Base-by-base conservation (phyloP, 2,329 filamentous ascomycete species). In the Colletotrichum lentis region DNA sequence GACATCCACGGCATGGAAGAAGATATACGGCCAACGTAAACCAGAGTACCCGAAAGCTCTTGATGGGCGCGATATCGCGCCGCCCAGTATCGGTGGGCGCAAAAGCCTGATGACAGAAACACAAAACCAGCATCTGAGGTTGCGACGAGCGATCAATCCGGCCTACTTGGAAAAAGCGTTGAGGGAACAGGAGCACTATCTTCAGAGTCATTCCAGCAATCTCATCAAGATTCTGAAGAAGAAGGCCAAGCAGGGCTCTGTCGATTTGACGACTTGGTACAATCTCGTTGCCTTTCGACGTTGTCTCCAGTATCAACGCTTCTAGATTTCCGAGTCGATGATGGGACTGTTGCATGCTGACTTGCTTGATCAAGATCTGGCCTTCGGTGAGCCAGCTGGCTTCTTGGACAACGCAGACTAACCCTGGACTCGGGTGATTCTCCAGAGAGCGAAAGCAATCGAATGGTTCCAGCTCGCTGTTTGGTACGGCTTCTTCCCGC, bases 21-120 rank as follows among this genome's bases (percentile, higher is more conserved):
- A 80, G 14, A 82, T 82, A 18, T 81, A 81, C 61, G 77, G 76
- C 41, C 54, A 57, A 20, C 54, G 54, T 2, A 35, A 41, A n/a
- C 54, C 54, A 8, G 54, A 57, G 39, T 57, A 44, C 39, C 54
- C 54, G 14, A 57, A 57, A n/a, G 54, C 54, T 22, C 54, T 57
- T 8, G 54, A 57, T n/a, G 54, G 54, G 10, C 54, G 54, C 39
- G 54, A 39, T 3, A 57, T 57, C 54, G 54, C 54, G 22, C 54
- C 54, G 39, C 54, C 54, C 11, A 57, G 37, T 27, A 57, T 57
- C 12, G 54, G 18, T 1, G 54, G 54, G 1, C 54, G 54, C 1
- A 44, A 44, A 24, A 57, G 37, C 11, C n/a, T 57, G 12, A 57
- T 46, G 54, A 57, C 54, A 18, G 54, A 57, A 22, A 43, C 39